Conservation (phyloP, 2,329 filamentous ascomycete species). For the Lecanicillium sp. region DNA sequence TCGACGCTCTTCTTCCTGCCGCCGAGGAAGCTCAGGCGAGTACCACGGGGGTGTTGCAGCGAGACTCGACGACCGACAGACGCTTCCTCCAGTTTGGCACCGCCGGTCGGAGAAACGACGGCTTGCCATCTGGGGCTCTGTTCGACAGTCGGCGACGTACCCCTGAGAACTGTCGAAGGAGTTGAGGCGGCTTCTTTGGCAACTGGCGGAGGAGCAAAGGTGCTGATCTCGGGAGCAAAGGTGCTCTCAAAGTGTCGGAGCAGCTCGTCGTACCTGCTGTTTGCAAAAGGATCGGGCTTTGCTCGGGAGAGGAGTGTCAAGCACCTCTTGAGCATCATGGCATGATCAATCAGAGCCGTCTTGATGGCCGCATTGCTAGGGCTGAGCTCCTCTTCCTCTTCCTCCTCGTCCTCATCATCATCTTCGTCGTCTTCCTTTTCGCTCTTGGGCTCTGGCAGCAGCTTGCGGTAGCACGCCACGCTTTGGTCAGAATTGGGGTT, state of each 20-base stretch:
- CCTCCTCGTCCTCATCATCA: slow-evolving; percentile 35
- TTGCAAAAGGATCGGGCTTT: slow-evolving; percentile 24
- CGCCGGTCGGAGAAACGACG: slow-evolving; percentile 29
- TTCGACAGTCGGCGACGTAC: slow-evolving; percentile 42
- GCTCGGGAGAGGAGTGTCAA: slow-evolving; percentile 62
- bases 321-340: slow-evolving; percentile 78
- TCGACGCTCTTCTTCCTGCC: slow-evolving; percentile 42
- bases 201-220: slow-evolving; percentile 49
- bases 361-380: slow-evolving; percentile 72
- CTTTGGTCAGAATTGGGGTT: slow-evolving; percentile 69
- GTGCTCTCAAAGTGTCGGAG: slow-evolving; percentile 54
- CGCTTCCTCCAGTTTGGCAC: slow-evolving; percentile 41
- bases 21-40: slow-evolving; percentile 52
- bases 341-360: slow-evolving; percentile 83
- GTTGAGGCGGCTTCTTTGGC: slow-evolving; percentile 35
- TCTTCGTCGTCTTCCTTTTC: slow-evolving; percentile 33
- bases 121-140: slow-evolving; percentile 28
- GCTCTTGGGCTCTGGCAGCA: slow-evolving; percentile 53
- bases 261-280: slow-evolving; percentile 45
- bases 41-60: slow-evolving; percentile 41
- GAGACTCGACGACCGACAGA: slow-evolving; percentile 46
- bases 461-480: slow-evolving; percentile 68
- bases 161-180: slow-evolving; percentile 40
- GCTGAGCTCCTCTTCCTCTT: slow-evolving; percentile 43
- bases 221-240: slow-evolving; percentile 59